phyloP scores from a whole-genome alignment of 331 rosid species.

The Quercus phellos region DNA sequence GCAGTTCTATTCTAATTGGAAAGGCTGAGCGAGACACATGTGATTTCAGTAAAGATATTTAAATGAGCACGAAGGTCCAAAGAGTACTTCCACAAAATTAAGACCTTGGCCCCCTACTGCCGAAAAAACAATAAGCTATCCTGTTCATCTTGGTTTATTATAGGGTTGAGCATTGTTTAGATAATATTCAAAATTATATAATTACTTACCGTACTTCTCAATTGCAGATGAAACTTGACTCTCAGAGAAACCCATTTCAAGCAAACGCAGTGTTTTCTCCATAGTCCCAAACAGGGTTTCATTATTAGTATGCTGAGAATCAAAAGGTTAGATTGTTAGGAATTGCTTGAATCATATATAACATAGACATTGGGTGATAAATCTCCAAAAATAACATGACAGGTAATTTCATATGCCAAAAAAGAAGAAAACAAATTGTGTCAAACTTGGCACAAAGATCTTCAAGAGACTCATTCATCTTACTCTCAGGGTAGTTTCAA shows the following conservation, averaged over 20 bases:
- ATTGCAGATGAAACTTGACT: constrained; percentile 77
- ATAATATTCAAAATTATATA: constrained; percentile 13
- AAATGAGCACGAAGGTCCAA: background rate
- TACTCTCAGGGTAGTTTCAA: background rate
- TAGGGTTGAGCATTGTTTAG: background rate
- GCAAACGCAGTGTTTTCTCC: constrained; percentile 81
- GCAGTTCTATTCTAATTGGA: background rate
- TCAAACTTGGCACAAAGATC: background rate
- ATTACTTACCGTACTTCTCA: constrained; percentile 69
- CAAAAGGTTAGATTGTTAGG: constrained; percentile 9
- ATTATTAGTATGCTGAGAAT: constrained; percentile 45
- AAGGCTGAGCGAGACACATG: background rate
- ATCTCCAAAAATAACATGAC: constrained; percentile 1
- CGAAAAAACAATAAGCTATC: background rate
- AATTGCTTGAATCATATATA: background rate
- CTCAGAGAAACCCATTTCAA: constrained; percentile 96
- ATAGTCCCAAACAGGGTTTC: constrained; percentile 80
- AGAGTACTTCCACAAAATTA: background rate
- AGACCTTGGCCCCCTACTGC: background rate
- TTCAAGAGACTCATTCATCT: background rate
- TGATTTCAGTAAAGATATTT: background rate
- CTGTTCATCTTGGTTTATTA: background rate
- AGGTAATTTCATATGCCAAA: background rate
- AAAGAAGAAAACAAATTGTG: background rate
- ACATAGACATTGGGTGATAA: background rate